Conservation (phyloP, 2,329 filamentous ascomycete genomes). For the Harringtonia lauricola region DNA sequence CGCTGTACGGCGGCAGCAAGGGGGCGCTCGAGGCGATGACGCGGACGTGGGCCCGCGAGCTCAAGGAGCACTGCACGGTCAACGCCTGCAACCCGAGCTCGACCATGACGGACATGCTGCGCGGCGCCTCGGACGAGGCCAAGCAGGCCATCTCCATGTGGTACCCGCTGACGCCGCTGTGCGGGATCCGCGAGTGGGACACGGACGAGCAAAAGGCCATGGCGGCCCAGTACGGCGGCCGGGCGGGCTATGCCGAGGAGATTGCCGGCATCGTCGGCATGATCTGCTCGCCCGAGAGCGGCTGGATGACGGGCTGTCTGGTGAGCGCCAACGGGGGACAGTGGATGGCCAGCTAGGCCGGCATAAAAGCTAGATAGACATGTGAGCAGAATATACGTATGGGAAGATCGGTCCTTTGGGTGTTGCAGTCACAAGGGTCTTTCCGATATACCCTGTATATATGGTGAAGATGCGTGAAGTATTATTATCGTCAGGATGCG, state of each 20-base stretch:
- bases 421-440: too few species aligned
- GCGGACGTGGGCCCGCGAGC: slow-evolving; percentile 46
- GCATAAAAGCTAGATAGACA: too few species aligned
- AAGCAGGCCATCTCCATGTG: background rate
- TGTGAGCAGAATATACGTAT: too few species aligned
- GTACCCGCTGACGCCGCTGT: background rate
- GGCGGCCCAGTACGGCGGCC: background rate
- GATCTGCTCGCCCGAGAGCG: slow-evolving; percentile 60
- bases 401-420: too few species aligned
- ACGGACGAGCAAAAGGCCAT: background rate
- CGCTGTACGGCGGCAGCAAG: slow-evolving; percentile 45
- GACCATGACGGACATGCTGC: background rate
- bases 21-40: slow-evolving; percentile 49
- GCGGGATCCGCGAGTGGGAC: background rate
- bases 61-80: slow-evolving; percentile 40
- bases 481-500: too few species aligned
- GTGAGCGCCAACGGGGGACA: background rate
- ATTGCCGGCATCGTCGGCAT: slow-evolving; percentile 67
- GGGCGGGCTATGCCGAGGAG: slow-evolving; percentile 37
- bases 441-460: too few species aligned
- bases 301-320: slow-evolving; percentile 59
- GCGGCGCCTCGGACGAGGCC: background rate
- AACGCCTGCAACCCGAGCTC: slow-evolving; percentile 41
- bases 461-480: too few species aligned
- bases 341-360: background rate